These are phyloP conservation scores for Emmonsia crescens DNA, from an alignment of 2,329 filamentous ascomycete genomes.

Conservation along the genomic window DNA sequence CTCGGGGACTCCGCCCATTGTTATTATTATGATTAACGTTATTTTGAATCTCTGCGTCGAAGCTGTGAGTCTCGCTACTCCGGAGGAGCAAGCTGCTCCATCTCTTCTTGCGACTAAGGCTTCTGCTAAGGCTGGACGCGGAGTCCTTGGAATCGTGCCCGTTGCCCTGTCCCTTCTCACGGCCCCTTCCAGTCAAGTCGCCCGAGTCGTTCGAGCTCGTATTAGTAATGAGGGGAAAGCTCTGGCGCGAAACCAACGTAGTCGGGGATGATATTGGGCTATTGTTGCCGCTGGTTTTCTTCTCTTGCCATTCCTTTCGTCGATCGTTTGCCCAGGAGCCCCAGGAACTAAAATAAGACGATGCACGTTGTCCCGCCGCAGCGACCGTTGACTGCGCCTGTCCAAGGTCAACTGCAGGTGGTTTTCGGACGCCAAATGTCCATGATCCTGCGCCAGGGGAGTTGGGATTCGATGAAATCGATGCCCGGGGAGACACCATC, in stretches of 20 bases:
- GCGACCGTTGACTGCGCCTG: conserved; percentile 45
- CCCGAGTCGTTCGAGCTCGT: background rate
- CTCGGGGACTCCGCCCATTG: background rate
- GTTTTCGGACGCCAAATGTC: conserved; percentile 24
- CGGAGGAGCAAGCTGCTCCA: conserved; percentile 29
- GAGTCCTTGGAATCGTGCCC: conserved; percentile 20
- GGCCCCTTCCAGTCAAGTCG: background rate
- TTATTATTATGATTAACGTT: background rate
- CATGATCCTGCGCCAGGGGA: conserved; percentile 13
- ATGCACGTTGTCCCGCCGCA: conserved; percentile 45
- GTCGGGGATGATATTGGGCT: conserved; percentile 4
- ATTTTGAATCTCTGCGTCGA: background rate
- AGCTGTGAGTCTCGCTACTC: conserved; percentile 5
- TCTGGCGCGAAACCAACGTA: background rate
- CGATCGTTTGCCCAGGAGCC: conserved; percentile 47
- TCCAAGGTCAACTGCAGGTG: conserved; percentile 37
- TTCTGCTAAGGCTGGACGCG: background rate
- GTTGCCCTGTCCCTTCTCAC: conserved; percentile 14
- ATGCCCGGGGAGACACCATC: conserved; percentile 19
- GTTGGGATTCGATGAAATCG: conserved; percentile 14
- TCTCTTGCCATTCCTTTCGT: conserved; percentile 37
- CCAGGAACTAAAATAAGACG: conserved; percentile 54
- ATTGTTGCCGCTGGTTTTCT: conserved; percentile 16
- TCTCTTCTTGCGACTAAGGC: conserved; percentile 20
- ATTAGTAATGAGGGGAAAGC: background rate